phyloP scores from a whole-genome alignment of 768 basidiomycete species.

The Boletus insuetus region DNA sequence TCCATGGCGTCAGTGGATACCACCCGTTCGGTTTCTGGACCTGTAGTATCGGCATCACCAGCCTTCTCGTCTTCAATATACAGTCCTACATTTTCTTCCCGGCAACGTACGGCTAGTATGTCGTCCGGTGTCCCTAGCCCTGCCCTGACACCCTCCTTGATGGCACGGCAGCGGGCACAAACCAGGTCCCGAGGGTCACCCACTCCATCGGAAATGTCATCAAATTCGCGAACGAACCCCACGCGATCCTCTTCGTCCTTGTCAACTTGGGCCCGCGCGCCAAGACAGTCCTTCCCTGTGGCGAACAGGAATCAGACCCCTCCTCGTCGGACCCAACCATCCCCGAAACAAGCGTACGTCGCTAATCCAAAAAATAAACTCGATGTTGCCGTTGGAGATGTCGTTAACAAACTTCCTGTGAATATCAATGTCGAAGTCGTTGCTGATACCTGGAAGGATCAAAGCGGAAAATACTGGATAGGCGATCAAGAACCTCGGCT shows the following conservation, averaged over 20 bases:
- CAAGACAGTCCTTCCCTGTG: conserved; percentile 56
- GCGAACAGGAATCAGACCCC: conserved; percentile 47
- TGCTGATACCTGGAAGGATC: conserved; percentile 84
- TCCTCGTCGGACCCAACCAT: conserved; percentile 35
- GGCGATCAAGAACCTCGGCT: conserved; percentile 87
- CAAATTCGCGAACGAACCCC: conserved; percentile 45
- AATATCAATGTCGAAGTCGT: conserved; percentile 81
- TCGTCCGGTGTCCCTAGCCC: conserved; percentile 41
- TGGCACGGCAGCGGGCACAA: conserved; percentile 39
- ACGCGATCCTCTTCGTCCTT: conserved; percentile 43
- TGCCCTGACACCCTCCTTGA: conserved; percentile 31
- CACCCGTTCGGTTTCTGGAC: conserved; percentile 69
- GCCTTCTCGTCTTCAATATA: conserved; percentile 38
- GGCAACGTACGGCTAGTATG: conserved; percentile 74
- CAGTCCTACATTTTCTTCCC: conserved; percentile 75
- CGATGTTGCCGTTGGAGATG: conserved; percentile 89
- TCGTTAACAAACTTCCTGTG: conserved; percentile 85
- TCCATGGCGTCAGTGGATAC: conserved; percentile 46
- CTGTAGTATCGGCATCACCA: conserved; percentile 41
- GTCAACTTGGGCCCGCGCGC: conserved; percentile 69
- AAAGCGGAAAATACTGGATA: conserved; percentile 96
- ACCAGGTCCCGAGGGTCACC: conserved; percentile 55
- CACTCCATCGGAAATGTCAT: conserved; percentile 57
- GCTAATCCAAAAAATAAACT: conserved; percentile 89
- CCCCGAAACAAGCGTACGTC: conserved; percentile 67